A percentile compares a stretch with the other conserved stretches of the same genome.
phyloP scores from a whole-genome alignment of 208 protist genomes.

The Crithidia expoeki region DNA sequence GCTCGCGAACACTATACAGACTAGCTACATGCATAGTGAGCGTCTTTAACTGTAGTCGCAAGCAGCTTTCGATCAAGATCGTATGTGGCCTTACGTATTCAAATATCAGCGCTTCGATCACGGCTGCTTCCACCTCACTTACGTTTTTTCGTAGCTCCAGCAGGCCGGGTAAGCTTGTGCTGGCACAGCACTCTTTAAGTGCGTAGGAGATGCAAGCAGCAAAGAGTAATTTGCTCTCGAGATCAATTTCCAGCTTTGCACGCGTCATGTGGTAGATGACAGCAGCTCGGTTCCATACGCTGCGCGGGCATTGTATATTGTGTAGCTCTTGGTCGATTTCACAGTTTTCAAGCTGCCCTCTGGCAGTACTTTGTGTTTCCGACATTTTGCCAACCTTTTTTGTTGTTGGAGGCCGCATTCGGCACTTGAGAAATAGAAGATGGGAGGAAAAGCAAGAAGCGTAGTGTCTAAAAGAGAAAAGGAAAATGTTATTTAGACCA shows the following conservation, averaged over 20 bases:
- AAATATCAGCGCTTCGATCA: conserved; percentile 65
- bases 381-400: conserved; percentile 3
- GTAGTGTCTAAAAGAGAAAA: too few species aligned
- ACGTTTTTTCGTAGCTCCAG: conserved; percentile 10
- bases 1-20: conserved; percentile 37
- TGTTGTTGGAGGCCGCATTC: too few species aligned
- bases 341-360: background rate
- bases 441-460: too few species aligned
- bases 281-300: conserved; percentile 30
- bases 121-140: conserved; percentile 57
- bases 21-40: conserved; percentile 30
- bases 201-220: conserved; percentile 68
- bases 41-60: conserved; percentile 60
- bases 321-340: conserved; percentile 7
- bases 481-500: too few species aligned
- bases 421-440: too few species aligned
- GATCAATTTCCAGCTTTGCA: conserved; percentile 4
- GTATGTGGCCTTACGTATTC: conserved; percentile 64
- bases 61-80: conserved; percentile 73
- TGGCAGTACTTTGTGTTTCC: background rate
- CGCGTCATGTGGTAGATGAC: conserved; percentile 30
- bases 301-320: conserved; percentile 24
- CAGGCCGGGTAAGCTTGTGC: conserved; percentile 11
- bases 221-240: conserved; percentile 39
- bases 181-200: conserved; percentile 61